Base-by-base conservation (phyloP, 2,329 filamentous ascomycete genomes). In the Drechslerella stenobrocha region DNA sequence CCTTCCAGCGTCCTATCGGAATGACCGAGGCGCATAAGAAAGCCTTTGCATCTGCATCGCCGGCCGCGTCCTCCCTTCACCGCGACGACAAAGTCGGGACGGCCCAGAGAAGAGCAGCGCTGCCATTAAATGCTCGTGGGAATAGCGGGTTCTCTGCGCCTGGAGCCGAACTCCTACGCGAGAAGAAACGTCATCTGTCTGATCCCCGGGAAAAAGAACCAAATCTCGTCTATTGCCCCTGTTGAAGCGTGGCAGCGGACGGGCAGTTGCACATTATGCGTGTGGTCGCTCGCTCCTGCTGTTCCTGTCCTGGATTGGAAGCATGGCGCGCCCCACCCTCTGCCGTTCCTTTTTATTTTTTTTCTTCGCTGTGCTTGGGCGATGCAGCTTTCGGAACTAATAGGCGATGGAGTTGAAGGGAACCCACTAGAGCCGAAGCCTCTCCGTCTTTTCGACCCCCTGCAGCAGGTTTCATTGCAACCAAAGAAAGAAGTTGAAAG, bases 191-290 rank as follows among this genome's bases (percentile, higher is more conserved):
- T 66, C 61, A 66, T 66, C 53, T 66, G 52, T 66, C 53, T 66
- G 48, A 66, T 66, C 61, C 61, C 61, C 52, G 61, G 46, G 47
- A 60, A 66, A 66, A 59, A 58, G 53, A 53, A 47, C 61, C 61
- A 66, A 66, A 66, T 59, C 61, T 66, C 61, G 61, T 66, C 61
- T 66, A 66, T 66, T 59, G 61, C 61, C 61, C 61, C 61, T 66
- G 61, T 66, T 66, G 61, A 66, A 66, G 61, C 61, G 61, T 66
- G 61, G 61, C 61, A 66, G 61, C 61, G 61, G 61, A 66, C 61
- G 61, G 61, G 61, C 61, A 66, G 61, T 66, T 66, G 61, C 61
- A 66, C 61, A 66, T 59, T 66, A 66, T 66, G 53, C 61, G 61
- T 66, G 52, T 66, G 52, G 61, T 58, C 44, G 48, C 53, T 66